Percentiles rank a stretch among this genome's conserved stretches.
Evolutionary conservation across 2,329 filamentous ascomycete species (phyloP).

Genomic region (Didymella segeticola): DNA sequence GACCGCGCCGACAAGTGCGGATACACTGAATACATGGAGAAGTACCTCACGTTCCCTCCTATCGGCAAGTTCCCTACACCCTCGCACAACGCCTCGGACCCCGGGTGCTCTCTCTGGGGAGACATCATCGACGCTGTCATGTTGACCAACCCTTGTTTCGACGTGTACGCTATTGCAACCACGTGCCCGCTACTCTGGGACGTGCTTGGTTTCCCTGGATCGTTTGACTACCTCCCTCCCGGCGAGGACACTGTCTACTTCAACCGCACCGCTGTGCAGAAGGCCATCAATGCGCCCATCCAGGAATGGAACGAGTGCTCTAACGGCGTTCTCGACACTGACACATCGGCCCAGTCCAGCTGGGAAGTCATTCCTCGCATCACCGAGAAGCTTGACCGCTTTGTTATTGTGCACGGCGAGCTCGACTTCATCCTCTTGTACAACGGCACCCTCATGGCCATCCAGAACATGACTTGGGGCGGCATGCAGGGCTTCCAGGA

Average conservation of each 20-base stretch:
- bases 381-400: constrained; percentile 73
- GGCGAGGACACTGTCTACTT: constrained; percentile 73
- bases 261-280: constrained; percentile 72
- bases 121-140: constrained; percentile 62
- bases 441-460: constrained; percentile 73
- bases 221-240: constrained; percentile 61
- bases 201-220: constrained; percentile 72
- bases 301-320: constrained; percentile 66
- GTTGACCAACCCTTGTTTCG: constrained; percentile 77
- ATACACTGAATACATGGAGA: constrained; percentile 65
- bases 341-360: constrained; percentile 62
- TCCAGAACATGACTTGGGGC: constrained; percentile 85
- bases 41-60: constrained; percentile 73
- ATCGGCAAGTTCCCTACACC: constrained; percentile 63
- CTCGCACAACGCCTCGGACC: constrained; percentile 52
- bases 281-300: constrained; percentile 69
- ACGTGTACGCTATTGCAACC: constrained; percentile 75
- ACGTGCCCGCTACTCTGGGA: constrained; percentile 76
- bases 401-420: constrained; percentile 75
- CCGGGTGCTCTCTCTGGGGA: constrained; percentile 65
- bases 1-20: constrained; percentile 64
- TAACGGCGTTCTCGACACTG: constrained; percentile 55
- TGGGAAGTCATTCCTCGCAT: constrained; percentile 70
- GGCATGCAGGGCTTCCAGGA: constrained; percentile 73
- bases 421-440: constrained; percentile 72